phyloP scores from a whole-genome alignment of 169 alveolate species.

The Plasmodium fragile region DNA sequence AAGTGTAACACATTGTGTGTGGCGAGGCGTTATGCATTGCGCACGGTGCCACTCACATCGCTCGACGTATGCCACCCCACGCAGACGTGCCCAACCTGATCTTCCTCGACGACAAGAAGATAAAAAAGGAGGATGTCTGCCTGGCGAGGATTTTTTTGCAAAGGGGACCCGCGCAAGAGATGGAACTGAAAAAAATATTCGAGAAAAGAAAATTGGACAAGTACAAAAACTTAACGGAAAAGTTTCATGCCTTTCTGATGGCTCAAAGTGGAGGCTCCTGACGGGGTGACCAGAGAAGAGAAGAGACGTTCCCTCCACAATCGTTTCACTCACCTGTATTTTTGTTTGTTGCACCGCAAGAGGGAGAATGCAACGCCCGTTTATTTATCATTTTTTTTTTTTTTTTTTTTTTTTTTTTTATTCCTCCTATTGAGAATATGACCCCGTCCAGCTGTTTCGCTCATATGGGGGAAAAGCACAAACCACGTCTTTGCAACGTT shows the following conservation, averaged over 20 bases:
- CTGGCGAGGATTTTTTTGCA: conserved; percentile 47
- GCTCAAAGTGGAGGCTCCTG: conserved; percentile 17
- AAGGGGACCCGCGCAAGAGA: conserved; percentile 42
- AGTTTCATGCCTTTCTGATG: conserved; percentile 38
- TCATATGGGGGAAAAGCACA: too few relatives aligned
- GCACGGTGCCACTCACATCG: not conserved
- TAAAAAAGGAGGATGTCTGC: conserved; percentile 57
- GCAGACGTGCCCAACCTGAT: conserved; percentile 36
- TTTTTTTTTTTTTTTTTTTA: too few relatives aligned
- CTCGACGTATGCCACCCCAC: not conserved
- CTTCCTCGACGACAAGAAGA: conserved; percentile 59
- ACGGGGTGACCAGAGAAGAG: too few relatives aligned
- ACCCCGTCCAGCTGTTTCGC: too few relatives aligned
- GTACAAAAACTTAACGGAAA: conserved; percentile 41
- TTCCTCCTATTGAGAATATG: too few relatives aligned
- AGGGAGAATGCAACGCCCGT: not conserved
- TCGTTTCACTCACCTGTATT: not conserved
- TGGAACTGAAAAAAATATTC: conserved; percentile 57
- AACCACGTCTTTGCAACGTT: too few relatives aligned
- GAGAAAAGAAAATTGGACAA: conserved; percentile 43
- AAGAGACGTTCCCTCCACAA: not conserved
- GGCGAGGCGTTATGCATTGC: not conserved
- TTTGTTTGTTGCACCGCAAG: not conserved
- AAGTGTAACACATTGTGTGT: not conserved
- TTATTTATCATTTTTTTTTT: not conserved